These are phyloP conservation scores for Entomortierella chlamydospora DNA, from an alignment of 192 early-diverging fungal species.

Conservation along the genomic window DNA sequence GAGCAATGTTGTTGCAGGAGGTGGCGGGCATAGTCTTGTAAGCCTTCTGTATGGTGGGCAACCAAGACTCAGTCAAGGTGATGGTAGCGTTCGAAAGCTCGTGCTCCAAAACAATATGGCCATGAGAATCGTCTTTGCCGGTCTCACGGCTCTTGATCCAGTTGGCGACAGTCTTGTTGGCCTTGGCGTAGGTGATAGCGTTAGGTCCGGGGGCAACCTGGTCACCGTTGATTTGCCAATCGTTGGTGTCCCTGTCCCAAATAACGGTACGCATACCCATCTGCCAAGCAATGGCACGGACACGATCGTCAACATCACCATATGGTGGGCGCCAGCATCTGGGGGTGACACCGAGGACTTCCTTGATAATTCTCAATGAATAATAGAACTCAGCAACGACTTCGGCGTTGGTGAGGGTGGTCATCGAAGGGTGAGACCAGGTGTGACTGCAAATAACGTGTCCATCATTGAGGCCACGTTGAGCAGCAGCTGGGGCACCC, in stretches of 20 bases:
- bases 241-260: conserved; percentile 38
- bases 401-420: conserved; percentile 42
- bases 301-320: conserved; percentile 63
- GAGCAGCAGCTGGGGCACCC: conserved; percentile 35
- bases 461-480: not conserved
- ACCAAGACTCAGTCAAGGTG: conserved; percentile 53
- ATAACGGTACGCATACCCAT: conserved; percentile 49
- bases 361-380: conserved; percentile 57
- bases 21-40: conserved; percentile 51
- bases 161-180: conserved; percentile 48
- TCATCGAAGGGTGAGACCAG: conserved; percentile 63
- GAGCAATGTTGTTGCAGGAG: conserved; percentile 51
- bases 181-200: conserved; percentile 28
- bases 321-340: conserved; percentile 60
- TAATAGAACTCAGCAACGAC: conserved; percentile 30
- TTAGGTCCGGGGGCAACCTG: conserved; percentile 15
- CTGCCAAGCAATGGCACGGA: conserved; percentile 58
- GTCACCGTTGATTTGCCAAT: conserved; percentile 55
- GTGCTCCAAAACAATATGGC: conserved; percentile 57
- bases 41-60: conserved; percentile 43
- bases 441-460: conserved; percentile 64
- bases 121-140: conserved; percentile 41
- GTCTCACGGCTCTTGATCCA: conserved; percentile 52
- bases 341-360: conserved; percentile 52
- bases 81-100: conserved; percentile 57